Evolutionary conservation across 257 asterid species (phyloP).

Genomic region (Leptodermis oblonga): DNA sequence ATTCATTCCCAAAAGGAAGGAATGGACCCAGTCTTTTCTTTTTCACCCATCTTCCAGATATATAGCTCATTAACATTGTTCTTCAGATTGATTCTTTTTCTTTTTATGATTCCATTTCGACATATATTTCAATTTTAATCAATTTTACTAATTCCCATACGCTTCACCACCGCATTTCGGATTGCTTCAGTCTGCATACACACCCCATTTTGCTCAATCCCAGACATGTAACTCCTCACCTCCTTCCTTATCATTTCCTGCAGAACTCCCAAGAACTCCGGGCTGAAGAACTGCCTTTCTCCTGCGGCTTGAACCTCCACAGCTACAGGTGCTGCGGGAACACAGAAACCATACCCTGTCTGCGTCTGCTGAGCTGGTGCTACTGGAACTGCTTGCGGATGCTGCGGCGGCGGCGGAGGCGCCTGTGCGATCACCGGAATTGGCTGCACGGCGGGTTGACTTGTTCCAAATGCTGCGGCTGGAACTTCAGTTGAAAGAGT

Average conservation of each 20-base stretch:
- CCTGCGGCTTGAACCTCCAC: slow-evolving; percentile 7
- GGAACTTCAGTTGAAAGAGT: neutral
- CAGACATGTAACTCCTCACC: slow-evolving; percentile 66
- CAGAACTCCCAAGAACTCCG: slow-evolving; percentile 56
- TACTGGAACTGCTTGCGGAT: neutral
- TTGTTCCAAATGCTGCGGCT: slow-evolving; percentile 5
- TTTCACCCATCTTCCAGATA: neutral
- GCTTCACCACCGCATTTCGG: slow-evolving; percentile 61
- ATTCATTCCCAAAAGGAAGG: neutral
- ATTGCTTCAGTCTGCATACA: slow-evolving; percentile 48
- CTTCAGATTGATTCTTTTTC: too few species aligned
- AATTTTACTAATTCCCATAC: slow-evolving; percentile 68
- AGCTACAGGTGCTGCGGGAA: neutral
- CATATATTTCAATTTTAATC: slow-evolving; percentile 29
- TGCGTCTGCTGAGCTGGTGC: slow-evolving; percentile 15
- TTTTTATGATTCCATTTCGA: neutral
- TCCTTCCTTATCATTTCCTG: slow-evolving; percentile 73
- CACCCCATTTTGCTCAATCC: slow-evolving; percentile 42
- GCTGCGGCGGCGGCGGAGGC: slow-evolving; percentile 8
- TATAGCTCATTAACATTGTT: neutral
- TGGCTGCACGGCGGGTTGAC: slow-evolving; percentile 1
- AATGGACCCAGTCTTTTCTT: neutral
- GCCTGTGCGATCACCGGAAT: neutral
- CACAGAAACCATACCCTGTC: slow-evolving; percentile 14
- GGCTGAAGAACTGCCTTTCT: slow-evolving; percentile 62